Base-by-base conservation (phyloP, 176 grass and related monocot species). In the Hyparrhenia diplandra region DNA sequence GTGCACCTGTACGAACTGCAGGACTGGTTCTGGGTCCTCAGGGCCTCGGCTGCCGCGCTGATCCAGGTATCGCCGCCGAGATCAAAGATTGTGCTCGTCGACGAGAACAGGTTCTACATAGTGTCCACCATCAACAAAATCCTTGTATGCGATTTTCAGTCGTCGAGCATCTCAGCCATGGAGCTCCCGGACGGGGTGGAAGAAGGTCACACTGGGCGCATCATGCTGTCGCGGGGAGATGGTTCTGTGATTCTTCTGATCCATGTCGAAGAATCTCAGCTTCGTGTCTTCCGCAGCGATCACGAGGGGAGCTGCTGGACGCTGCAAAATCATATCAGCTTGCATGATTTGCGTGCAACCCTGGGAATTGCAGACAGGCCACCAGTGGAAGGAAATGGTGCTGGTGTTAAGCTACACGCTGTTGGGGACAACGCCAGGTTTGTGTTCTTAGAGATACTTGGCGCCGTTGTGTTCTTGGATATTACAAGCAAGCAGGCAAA, bases 1-100 rank as follows among this genome's bases (percentile, higher is more conserved):
- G 71, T 73, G 71, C 40, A 71, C 69, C 69, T 46, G 24, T 71
- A 71, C 8, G 69, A 71, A 41, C 20, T 71, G 69, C 40, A 71
- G 24, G 41, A 71, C 69, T 28, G 9, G 69, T 29, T 2, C 69
- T 71, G 69, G 41, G 41, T 14, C 41, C n/a, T 71, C 24, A 71
- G 24, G 41, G 69, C 41, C 40, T 71, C 69, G 1, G 69, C 69
- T 12, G 40, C 41, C 11, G 68, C 13, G 13, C 41, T 28, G 41
- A 40, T 71, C 39, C 40, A 23, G 14, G 68, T 71, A 17, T 71
- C 68, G 13, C 39, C 68, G 41, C 68, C 69, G 6, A 71, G 27
- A 46, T 47, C 69, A 17, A 71, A 24, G 69, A 24, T 71, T 47
- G 27, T 46, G 41, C 41, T 71, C 24, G 14, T 63, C 1, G 18